These are phyloP conservation scores for Lasiodiplodia citricola DNA, from an alignment of 2,329 filamentous ascomycete genomes.

Conservation along the genomic window DNA sequence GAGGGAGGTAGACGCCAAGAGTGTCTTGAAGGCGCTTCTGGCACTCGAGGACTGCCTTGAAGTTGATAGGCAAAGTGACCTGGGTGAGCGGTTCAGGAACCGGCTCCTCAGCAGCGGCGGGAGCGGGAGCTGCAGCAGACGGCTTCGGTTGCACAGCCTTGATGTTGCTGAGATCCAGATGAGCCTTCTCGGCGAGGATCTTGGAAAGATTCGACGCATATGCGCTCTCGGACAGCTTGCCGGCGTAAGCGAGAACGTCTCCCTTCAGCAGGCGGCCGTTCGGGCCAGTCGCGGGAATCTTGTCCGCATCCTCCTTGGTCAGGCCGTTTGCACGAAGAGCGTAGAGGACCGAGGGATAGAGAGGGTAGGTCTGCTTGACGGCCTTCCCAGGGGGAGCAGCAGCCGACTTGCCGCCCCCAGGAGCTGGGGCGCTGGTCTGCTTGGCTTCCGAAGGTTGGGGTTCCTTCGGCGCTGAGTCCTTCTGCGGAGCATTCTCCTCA, in stretches of 20 bases:
- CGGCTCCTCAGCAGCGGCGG: constrained; percentile 45
- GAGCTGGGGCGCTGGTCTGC: constrained; percentile 33
- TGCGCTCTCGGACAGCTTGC: constrained; percentile 69
- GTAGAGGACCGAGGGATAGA: constrained; percentile 82
- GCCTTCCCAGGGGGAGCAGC: constrained; percentile 54
- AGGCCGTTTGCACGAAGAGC: constrained; percentile 81
- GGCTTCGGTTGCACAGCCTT: constrained; percentile 61
- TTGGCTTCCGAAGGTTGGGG: constrained; percentile 36
- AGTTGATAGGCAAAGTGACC: constrained; percentile 76
- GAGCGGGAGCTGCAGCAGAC: constrained; percentile 45
- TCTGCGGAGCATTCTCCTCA: constrained; percentile 51
- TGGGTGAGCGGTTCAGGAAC: constrained; percentile 58
- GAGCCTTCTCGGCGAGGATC: constrained; percentile 74
- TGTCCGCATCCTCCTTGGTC: constrained; percentile 73
- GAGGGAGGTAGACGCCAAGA: constrained; percentile 78
- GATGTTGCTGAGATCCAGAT: constrained; percentile 95
- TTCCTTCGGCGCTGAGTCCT: constrained; percentile 38
- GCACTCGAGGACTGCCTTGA: constrained; percentile 77
- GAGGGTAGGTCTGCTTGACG: constrained; percentile 71
- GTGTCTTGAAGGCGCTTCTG: constrained; percentile 80
- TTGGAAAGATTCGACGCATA: constrained; percentile 74
- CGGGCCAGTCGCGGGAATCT: constrained; percentile 87
- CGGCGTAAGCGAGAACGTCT: constrained; percentile 89
- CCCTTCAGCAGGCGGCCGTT: constrained; percentile 91
- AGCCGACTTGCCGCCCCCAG: constrained; percentile 64